A percentile compares a stretch with the other conserved stretches of the same genome.
Evolutionary conservation across 1,139 yeast genomes (phyloP).

Genomic region (Taphrina sp.): DNA sequence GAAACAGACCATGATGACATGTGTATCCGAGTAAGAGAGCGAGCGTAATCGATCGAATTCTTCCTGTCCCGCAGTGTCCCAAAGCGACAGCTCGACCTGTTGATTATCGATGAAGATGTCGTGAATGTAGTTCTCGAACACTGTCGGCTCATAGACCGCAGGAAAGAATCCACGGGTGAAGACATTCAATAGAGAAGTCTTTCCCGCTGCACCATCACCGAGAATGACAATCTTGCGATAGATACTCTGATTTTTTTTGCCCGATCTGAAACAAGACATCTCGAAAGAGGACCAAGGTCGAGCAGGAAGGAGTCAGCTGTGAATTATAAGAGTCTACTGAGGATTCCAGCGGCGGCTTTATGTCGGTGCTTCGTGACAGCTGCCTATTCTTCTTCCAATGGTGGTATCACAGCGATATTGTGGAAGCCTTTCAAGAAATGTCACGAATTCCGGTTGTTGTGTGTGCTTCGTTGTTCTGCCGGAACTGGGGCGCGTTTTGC

Average conservation of each 20-base stretch:
- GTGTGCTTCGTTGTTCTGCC: no score
- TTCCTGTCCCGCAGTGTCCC: slow-evolving; percentile 99
- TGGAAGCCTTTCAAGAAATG: no score
- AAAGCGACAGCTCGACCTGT: slow-evolving; percentile 83
- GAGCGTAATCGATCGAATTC: slow-evolving; percentile 92
- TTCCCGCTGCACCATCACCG: slow-evolving; percentile 88
- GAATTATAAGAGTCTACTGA: no score
- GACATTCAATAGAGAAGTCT: slow-evolving; percentile 86
- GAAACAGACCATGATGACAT: slow-evolving; percentile 94
- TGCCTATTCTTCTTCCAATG: no score
- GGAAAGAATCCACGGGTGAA: slow-evolving; percentile 98
- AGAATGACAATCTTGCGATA: slow-evolving; percentile 91
- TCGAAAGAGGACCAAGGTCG: no score
- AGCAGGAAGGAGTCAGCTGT: no score
- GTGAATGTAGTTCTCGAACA: slow-evolving; percentile 94
- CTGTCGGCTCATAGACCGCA: slow-evolving; percentile 97
- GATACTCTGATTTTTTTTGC: slow-evolving; percentile 41
- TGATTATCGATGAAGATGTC: slow-evolving; percentile 95
- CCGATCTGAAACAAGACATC: slow-evolving; percentile 34
- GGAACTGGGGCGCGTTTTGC: no score
- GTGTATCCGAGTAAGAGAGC: slow-evolving; percentile 88
- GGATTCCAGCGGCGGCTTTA: no score
- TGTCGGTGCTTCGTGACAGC: no score
- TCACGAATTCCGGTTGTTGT: no score
- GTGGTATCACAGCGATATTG: no score